A percentile compares a stretch with the other conserved stretches of the same genome.
Evolutionary conservation across 2,329 filamentous ascomycete genomes (phyloP).

Genomic region (Penicillium sp.): DNA sequence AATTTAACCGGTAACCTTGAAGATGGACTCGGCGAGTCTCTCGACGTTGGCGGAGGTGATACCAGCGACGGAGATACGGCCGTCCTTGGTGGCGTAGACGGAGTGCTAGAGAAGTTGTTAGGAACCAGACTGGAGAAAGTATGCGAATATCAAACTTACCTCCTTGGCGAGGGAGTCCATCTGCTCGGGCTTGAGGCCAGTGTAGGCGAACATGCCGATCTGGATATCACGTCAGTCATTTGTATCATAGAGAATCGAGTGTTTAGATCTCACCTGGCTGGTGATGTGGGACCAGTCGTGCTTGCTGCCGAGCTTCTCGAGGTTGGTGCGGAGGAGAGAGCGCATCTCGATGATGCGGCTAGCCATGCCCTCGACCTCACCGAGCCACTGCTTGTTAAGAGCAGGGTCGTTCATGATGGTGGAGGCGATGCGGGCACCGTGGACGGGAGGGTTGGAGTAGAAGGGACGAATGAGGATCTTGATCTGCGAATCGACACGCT

Average conservation of each 20-base stretch:
- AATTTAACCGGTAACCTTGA: conserved; percentile 51
- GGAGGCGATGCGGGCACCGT: conserved; percentile 91
- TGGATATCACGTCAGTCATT: conserved; percentile 26
- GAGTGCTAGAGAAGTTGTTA: conserved; percentile 62
- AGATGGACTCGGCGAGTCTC: conserved; percentile 52
- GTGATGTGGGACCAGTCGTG: conserved; percentile 99
- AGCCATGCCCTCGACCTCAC: conserved; percentile 97
- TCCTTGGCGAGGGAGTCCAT: conserved; percentile 91
- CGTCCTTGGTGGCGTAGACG: conserved; percentile 88
- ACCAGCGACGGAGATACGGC: conserved; percentile 53
- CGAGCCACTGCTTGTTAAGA: conserved; percentile 91
- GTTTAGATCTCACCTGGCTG: conserved; percentile 58
- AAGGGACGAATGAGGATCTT: conserved; percentile 96
- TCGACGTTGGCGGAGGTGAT: conserved; percentile 53
- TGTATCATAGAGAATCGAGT: not conserved
- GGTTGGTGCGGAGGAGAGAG: conserved; percentile 86
- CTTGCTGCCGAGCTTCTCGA: conserved; percentile 91
- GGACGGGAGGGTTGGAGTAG: conserved; percentile 97
- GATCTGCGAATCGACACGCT: conserved; percentile 93
- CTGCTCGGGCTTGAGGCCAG: conserved; percentile 83
- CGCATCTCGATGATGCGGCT: conserved; percentile 99
- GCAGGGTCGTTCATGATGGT: conserved; percentile 83
- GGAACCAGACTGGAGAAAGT: not conserved
- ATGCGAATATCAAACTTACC: conserved; percentile 42
- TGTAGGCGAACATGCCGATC: conserved; percentile 99